Evolutionary conservation across 1,284 basidiomycete species (phyloP).

Genomic region (Boletus calvinii): DNA sequence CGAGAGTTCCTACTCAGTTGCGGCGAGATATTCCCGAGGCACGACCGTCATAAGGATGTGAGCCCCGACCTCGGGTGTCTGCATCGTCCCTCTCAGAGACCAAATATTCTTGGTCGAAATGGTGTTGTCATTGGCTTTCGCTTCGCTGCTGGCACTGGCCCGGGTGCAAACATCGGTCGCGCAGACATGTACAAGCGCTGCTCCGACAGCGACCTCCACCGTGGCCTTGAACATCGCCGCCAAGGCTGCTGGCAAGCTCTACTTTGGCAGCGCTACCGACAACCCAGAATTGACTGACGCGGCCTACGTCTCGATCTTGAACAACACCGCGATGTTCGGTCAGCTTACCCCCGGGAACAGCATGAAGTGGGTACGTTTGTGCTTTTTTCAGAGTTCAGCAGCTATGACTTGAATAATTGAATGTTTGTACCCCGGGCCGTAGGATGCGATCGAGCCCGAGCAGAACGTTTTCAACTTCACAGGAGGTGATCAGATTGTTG

Average conservation of each 20-base stretch:
- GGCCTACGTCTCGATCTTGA: conserved; percentile 37
- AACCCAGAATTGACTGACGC: conserved; percentile 51
- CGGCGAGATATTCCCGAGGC: conserved; percentile 2
- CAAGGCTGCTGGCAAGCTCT: conserved; percentile 49
- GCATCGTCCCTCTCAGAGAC: neutral
- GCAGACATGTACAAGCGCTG: conserved; percentile 1
- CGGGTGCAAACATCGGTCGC: neutral
- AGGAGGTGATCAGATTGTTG: conserved; percentile 26
- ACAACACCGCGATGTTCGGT: conserved; percentile 14
- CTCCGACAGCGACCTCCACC: conserved; percentile 12
- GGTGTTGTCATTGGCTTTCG: conserved; percentile 4
- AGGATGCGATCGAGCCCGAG: conserved; percentile 25
- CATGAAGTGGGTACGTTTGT: conserved; percentile 23
- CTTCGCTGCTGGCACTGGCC: conserved; percentile 10
- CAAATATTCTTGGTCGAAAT: neutral
- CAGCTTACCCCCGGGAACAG: conserved; percentile 25
- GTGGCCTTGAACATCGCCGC: conserved; percentile 40
- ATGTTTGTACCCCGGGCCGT: neutral
- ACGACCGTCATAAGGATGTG: conserved; percentile 1
- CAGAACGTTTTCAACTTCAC: conserved; percentile 30
- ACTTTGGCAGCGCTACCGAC: conserved; percentile 63
- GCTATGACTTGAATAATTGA: neutral
- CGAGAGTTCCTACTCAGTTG: neutral
- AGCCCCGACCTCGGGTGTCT: neutral
- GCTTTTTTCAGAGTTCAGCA: neutral